Evolutionary conservation across 805 yeast species (phyloP).

Genomic region (Kurtzmaniella fragi): DNA sequence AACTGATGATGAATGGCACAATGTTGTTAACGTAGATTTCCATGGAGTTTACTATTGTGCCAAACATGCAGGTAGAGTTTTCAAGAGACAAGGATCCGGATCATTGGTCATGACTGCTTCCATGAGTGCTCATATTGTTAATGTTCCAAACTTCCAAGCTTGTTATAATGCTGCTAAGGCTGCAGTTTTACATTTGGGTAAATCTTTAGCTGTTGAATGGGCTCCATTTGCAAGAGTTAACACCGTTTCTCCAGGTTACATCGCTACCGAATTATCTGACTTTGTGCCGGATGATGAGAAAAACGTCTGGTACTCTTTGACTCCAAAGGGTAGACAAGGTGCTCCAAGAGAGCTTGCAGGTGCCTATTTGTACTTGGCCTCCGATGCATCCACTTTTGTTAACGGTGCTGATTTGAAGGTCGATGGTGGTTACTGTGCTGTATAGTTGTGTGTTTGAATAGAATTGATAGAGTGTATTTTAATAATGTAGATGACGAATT

Average conservation of each 20-base stretch:
- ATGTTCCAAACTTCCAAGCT: slow-evolving; percentile 83
- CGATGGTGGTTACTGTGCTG: slow-evolving; percentile 68
- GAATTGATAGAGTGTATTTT: too few relatives aligned
- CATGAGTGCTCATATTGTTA: slow-evolving; percentile 84
- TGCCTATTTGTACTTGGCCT: slow-evolving; percentile 73
- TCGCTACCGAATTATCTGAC: slow-evolving; percentile 59
- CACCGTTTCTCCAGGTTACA: slow-evolving; percentile 83
- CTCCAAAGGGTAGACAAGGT: slow-evolving; percentile 77
- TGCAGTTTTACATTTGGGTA: slow-evolving; percentile 69
- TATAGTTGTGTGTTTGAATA: too few relatives aligned
- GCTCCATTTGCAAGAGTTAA: slow-evolving; percentile 80
- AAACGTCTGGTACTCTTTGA: slow-evolving; percentile 35
- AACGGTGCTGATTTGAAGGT: slow-evolving; percentile 74
- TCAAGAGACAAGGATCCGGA: slow-evolving; percentile 70
- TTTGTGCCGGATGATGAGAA: slow-evolving; percentile 33
- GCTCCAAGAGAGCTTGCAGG: slow-evolving; percentile 71
- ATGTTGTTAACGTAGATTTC: slow-evolving; percentile 68
- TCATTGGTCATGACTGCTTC: slow-evolving; percentile 82
- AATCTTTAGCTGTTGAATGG: slow-evolving; percentile 84
- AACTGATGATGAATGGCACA: slow-evolving; percentile 58
- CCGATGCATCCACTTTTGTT: slow-evolving; percentile 75
- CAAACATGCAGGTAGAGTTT: slow-evolving; percentile 65
- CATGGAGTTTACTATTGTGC: slow-evolving; percentile 81
- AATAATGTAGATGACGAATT: too few relatives aligned
- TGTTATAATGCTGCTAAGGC: slow-evolving; percentile 87